Percentiles rank a stretch among this genome's conserved stretches.
These are phyloP conservation scores for Abrus pulchellus DNA, from an alignment of 306 rosid genomes.

Conservation along the genomic window DNA sequence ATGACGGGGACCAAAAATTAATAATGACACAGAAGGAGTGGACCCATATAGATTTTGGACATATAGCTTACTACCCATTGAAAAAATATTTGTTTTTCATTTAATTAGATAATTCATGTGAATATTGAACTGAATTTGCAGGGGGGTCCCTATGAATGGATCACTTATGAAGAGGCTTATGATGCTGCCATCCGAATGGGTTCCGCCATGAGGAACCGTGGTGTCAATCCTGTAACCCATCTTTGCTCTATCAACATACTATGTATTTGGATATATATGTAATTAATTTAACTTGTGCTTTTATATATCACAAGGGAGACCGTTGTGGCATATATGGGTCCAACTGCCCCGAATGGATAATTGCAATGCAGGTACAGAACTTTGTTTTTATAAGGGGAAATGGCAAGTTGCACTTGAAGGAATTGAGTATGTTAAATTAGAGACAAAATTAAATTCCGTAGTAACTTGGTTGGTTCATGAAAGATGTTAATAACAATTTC, in stretches of 20 bases:
- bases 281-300: slow-evolving; percentile 30
- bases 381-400: not conserved
- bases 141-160: slow-evolving; percentile 60
- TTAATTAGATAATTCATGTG: not conserved
- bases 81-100: not conserved
- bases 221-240: slow-evolving; percentile 73
- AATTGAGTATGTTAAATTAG: slow-evolving; percentile 15
- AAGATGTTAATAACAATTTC: not conserved
- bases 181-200: slow-evolving; percentile 73
- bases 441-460: slow-evolving; percentile 13
- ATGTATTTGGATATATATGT: not conserved
- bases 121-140: slow-evolving; percentile 47
- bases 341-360: slow-evolving; percentile 87
- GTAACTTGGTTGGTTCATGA: not conserved
- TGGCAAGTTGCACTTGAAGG: not conserved
- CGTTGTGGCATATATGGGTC: slow-evolving; percentile 91
- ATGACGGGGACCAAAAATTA: not conserved
- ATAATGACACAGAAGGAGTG: not conserved
- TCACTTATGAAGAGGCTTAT: slow-evolving; percentile 71
- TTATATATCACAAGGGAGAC: slow-evolving; percentile 64
- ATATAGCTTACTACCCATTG: not conserved
- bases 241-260: slow-evolving; percentile 31
- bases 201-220: slow-evolving; percentile 77
- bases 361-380: slow-evolving; percentile 80
- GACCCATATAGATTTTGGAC: not conserved